Evolutionary conservation across 2,329 filamentous ascomycete species (phyloP), one percentile per base, ranked within the genome.

Genomic region (Trichoderma sp.): DNA sequence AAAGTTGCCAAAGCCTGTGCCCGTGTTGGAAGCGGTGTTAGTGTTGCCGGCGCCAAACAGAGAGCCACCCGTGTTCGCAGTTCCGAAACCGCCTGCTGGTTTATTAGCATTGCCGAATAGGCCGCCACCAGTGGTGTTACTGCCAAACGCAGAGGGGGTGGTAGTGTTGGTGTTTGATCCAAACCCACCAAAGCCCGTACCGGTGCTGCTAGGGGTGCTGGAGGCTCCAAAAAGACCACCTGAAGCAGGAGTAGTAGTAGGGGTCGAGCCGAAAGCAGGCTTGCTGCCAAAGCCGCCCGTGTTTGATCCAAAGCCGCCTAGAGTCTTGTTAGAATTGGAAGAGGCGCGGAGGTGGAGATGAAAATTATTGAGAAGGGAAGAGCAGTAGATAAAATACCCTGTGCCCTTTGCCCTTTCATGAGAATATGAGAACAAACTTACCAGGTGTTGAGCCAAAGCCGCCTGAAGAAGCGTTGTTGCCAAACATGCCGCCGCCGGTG

Each of bases 41-140:
- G 76, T 78, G 61, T 73, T 74, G 78, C 76, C 80, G 70, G 81
- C 80, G 43, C 86, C 86, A 72, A 89, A 89, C 12, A 88, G 78
- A 6, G 84, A 77, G 21, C 83, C 34, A 36, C 34, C 82, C 2
- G 83, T 82, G 28, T 81, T 80, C 3, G 82, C 75, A 51, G 81
- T 71, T 30, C 87, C 87, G 75, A 90, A 90, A 47, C 81, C 83
- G 28, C 86, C 80, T 53, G 68, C 43, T 60, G 70, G 70, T 78
- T 89, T 89, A 76, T 77, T 84, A 53, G 79, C 80, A 73, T 66
- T 74, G 57, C 87, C 88, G 75, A 91, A 91, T 74, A 91, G 80
- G 32, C 86, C 83, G 56, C 84, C 83, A 32, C 77, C 75, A 21
- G 73, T 75, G 71, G 74, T 80, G 70, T 77, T 79, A 57, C 79